Conservation (phyloP, 305 asterid genomes). For the Coffea humblotiana region DNA sequence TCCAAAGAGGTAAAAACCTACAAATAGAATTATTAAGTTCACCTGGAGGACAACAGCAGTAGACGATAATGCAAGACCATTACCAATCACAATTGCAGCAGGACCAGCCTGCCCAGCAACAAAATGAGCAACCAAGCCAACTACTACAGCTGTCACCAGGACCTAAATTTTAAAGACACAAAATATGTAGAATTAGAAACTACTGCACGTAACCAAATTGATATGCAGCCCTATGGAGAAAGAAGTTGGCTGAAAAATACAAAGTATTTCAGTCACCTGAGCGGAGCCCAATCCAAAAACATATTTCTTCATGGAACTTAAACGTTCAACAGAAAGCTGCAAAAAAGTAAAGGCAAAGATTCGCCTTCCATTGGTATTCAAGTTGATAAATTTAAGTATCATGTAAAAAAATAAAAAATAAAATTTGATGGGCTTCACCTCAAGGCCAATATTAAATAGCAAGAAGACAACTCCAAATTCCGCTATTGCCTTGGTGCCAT, state of each 20-base stretch:
- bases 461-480: conserved; percentile 99
- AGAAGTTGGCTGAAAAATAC: conserved; percentile 19
- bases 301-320: conserved; percentile 99
- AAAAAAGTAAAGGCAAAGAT: conserved; percentile 4
- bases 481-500: conserved; percentile 96
- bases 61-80: conserved; percentile 98
- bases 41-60: conserved; percentile 99
- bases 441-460: conserved; percentile 98
- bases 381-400: not conserved
- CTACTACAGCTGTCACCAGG: conserved; percentile 80
- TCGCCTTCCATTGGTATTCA: conserved; percentile 18
- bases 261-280: conserved; percentile 65
- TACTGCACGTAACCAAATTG: conserved; percentile 1
- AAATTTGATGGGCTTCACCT: conserved; percentile 47
- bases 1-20: not conserved
- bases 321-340: conserved; percentile 98
- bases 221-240: conserved; percentile 2
- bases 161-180: conserved; percentile 55
- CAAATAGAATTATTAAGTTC: conserved; percentile 17
- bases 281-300: conserved; percentile 98
- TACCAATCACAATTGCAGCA: conserved; percentile 96
- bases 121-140: conserved; percentile 75
- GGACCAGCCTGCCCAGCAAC: conserved; percentile 88
- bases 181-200: conserved; percentile 17
- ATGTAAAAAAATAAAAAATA: not conserved